Conservation (phyloP, 2,329 filamentous ascomycete genomes). For the Microsporum audouinii region DNA sequence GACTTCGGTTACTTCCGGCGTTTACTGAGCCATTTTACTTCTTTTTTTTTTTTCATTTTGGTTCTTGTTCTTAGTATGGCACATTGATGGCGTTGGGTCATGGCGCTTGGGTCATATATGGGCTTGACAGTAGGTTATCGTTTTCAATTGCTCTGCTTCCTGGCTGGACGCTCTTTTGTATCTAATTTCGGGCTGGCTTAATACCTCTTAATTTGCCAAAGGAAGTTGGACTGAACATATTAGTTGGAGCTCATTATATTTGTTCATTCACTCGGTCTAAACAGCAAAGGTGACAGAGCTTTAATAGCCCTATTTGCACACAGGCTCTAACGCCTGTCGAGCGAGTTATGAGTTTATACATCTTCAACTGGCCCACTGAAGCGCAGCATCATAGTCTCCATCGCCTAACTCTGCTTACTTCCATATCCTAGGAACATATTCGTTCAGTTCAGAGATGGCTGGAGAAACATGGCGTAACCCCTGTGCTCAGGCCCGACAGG, state of each 20-base stretch:
- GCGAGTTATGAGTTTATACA: too few species aligned
- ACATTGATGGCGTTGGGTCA: slow-evolving; percentile 1
- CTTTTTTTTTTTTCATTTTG: neutral
- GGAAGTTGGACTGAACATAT: neutral
- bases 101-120: neutral
- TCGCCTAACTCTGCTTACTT: too few species aligned
- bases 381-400: too few species aligned
- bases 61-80: neutral
- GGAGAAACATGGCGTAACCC: too few species aligned
- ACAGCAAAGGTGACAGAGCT: neutral
- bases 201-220: neutral
- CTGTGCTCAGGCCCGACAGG: too few species aligned
- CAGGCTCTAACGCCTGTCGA: too few species aligned
- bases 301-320: too few species aligned
- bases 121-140: neutral
- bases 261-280: neutral
- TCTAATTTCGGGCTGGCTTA: neutral
- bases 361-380: too few species aligned
- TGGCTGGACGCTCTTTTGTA: neutral
- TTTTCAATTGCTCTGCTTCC: neutral
- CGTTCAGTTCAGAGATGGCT: too few species aligned
- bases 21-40: slow-evolving; percentile 10
- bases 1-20: slow-evolving; percentile 4
- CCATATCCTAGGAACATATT: too few species aligned
- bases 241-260: neutral